Percentiles rank a stretch among this genome's conserved stretches.
phyloP scores from a whole-genome alignment of 495 filamentous ascomycete species.

The Podospora pseudopauciseta region DNA sequence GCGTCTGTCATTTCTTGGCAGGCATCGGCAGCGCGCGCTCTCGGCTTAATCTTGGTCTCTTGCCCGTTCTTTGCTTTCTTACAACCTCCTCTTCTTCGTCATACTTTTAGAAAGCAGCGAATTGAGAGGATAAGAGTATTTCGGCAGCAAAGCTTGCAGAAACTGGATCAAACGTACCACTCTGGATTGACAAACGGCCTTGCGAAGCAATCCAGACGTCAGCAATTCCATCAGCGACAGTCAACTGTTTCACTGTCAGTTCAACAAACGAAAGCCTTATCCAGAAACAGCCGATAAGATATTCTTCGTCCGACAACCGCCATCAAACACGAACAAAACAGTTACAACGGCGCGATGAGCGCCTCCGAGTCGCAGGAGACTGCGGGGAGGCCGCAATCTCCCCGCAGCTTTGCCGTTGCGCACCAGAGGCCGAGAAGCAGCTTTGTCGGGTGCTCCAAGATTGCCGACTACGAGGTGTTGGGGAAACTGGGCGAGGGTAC shows the following conservation, averaged over 20 bases:
- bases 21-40: neutral
- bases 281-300: neutral
- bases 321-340: neutral
- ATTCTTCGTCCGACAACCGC: neutral
- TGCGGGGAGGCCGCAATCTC: constrained; percentile 30
- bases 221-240: no score
- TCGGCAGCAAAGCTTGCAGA: neutral
- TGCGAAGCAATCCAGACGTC: neutral
- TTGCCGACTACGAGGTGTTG: constrained; percentile 80
- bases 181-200: neutral
- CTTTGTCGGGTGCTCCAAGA: constrained; percentile 83
- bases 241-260: no score
- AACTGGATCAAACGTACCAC: neutral
- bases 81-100: neutral
- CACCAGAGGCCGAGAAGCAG: constrained; percentile 46
- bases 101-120: neutral
- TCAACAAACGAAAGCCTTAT: neutral
- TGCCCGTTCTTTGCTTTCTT: neutral
- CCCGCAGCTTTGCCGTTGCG: constrained; percentile 43
- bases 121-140: neutral
- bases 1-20: neutral
- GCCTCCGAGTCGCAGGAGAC: constrained; percentile 17
- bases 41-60: neutral
- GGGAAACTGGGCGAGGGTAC: constrained; percentile 96
- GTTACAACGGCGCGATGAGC: constrained; percentile 26